A percentile compares a stretch with the other conserved stretches of the same genome.
These are phyloP conservation scores for Solanum lycopersicoides DNA, from an alignment of 257 asterid genomes.

Conservation along the genomic window DNA sequence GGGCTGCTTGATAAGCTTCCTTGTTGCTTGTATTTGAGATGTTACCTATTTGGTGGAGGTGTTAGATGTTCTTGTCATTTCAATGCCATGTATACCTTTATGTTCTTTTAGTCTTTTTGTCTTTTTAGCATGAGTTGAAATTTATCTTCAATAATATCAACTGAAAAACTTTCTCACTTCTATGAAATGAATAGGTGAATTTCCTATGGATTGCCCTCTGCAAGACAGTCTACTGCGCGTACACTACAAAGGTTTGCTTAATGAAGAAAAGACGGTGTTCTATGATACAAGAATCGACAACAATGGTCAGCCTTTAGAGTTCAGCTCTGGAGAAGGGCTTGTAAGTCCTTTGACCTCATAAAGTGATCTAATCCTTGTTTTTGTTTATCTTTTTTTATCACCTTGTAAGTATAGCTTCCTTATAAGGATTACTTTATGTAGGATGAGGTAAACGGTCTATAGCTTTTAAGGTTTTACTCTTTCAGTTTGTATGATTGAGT, in stretches of 20 bases:
- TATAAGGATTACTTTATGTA: neutral
- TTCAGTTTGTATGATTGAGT: neutral
- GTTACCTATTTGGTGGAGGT: neutral
- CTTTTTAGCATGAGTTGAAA: neutral
- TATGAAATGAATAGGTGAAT: conserved; percentile 62
- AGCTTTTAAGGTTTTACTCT: neutral
- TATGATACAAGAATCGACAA: conserved; percentile 72
- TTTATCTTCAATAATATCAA: too few relatives aligned
- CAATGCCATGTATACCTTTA: neutral
- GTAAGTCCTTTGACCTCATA: conserved; percentile 39
- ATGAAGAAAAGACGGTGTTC: conserved; percentile 69
- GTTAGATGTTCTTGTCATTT: neutral
- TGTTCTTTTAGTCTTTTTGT: neutral
- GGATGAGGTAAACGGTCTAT: neutral
- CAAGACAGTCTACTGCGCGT: conserved; percentile 83
- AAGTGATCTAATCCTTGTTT: neutral
- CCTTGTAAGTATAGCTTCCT: neutral
- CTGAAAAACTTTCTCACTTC: conserved; percentile 7
- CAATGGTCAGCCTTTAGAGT: conserved; percentile 72
- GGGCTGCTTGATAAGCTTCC: neutral
- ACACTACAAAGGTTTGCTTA: conserved; percentile 87
- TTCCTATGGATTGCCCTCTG: conserved; percentile 99
- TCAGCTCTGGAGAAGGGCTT: conserved; percentile 99
- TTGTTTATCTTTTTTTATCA: neutral
- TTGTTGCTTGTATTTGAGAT: neutral